Evolutionary conservation across 2,329 filamentous ascomycete genomes (phyloP).

Genomic region (Aspergillus hiratsukae): DNA sequence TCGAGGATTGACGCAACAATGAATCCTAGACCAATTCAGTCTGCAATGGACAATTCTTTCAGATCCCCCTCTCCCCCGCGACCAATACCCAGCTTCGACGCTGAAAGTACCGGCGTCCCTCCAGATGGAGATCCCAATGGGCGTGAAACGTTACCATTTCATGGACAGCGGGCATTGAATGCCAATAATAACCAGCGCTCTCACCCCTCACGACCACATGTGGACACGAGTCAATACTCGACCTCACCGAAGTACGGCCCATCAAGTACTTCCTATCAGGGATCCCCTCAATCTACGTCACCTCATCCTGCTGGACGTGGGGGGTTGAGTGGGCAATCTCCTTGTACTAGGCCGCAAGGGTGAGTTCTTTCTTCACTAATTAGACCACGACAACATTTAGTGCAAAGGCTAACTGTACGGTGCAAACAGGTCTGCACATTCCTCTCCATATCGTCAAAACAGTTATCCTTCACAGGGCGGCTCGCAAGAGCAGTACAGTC

Average conservation of each 20-base stretch:
- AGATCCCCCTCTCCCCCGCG: conserved; percentile 34
- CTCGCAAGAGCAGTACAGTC: conserved; percentile 54
- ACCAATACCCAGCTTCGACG: conserved; percentile 29
- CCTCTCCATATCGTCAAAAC: conserved; percentile 56
- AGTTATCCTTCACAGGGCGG: conserved; percentile 49
- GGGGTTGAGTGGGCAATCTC: conserved; percentile 46
- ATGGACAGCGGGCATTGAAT: conserved; percentile 32
- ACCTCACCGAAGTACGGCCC: conserved; percentile 57
- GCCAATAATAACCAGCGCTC: conserved; percentile 24
- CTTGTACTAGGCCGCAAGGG: conserved; percentile 47
- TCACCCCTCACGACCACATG: conserved; percentile 38
- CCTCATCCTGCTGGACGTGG: conserved; percentile 55
- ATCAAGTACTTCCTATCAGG: conserved; percentile 52
- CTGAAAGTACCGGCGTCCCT: conserved; percentile 24
- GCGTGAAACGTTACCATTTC: conserved; percentile 31
- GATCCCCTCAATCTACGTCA: conserved; percentile 59
- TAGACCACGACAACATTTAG: background rate
- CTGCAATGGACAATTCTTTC: conserved; percentile 22
- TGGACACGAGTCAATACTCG: conserved; percentile 48
- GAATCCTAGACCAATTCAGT: conserved; percentile 27
- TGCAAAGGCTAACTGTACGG: background rate
- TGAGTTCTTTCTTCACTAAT: conserved; percentile 32
- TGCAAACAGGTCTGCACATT: conserved; percentile 51
- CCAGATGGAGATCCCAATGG: conserved; percentile 26
- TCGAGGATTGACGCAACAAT: conserved; percentile 21